phyloP scores from a whole-genome alignment of 805 yeast species.

The Grigorovia yakushimaensis region DNA sequence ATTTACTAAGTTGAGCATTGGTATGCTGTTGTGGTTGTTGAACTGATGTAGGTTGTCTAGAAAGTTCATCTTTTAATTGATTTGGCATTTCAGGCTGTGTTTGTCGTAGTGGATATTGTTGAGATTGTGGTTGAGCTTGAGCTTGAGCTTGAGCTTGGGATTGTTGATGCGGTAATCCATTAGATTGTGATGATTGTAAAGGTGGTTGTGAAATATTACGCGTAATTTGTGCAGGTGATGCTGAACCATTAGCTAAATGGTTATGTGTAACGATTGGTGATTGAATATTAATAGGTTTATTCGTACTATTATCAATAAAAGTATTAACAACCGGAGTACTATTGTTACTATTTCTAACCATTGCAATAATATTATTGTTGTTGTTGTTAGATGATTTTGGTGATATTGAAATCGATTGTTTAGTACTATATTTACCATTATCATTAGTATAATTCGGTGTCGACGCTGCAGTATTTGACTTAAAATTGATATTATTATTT shows the following conservation, averaged over 20 bases:
- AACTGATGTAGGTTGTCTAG: not conserved
- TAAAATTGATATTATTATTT: not conserved
- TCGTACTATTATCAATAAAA: not conserved
- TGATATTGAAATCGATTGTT: not conserved
- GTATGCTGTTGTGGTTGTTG: conserved; percentile 1
- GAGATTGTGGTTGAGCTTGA: not conserved
- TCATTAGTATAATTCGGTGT: conserved; percentile 2
- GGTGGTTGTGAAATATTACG: not conserved
- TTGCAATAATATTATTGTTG: not conserved
- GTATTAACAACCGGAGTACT: not conserved
- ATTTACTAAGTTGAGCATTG: conserved; percentile 2
- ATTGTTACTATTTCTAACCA: conserved; percentile 1
- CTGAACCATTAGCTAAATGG: not conserved
- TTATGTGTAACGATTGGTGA: not conserved
- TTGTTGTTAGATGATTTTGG: not conserved
- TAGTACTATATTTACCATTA: not conserved
- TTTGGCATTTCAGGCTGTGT: not conserved
- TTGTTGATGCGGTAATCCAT: not conserved
- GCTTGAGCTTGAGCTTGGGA: not conserved
- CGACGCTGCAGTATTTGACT: not conserved
- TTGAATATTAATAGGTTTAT: not conserved
- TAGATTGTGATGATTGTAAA: not conserved
- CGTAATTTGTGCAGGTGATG: not conserved
- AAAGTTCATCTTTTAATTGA: not conserved
- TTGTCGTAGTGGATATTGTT: conserved; percentile 7